Percentiles rank a stretch among this genome's conserved stretches.
phyloP scores from a whole-genome alignment of 2,329 filamentous ascomycete species.

The Penicillium sp. region DNA sequence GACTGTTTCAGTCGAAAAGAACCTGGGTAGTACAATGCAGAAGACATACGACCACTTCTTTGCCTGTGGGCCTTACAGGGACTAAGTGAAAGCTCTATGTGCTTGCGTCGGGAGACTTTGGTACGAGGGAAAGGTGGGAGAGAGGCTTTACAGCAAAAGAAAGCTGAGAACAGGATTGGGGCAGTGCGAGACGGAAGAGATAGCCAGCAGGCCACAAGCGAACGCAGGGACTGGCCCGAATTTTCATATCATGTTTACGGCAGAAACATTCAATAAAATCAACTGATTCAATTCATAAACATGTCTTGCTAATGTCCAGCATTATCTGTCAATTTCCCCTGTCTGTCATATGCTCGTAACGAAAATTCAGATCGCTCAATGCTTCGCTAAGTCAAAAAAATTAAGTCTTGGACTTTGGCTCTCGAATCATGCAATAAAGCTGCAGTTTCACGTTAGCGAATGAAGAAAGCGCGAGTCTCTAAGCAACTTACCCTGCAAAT shows the following conservation, averaged over 20 bases:
- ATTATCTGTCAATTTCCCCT: background rate
- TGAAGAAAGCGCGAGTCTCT: background rate
- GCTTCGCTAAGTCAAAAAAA: background rate
- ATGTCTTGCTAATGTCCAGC: background rate
- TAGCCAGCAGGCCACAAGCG: too few relatives aligned
- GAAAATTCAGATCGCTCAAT: background rate
- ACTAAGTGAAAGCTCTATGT: background rate
- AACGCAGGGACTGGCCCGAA: too few relatives aligned
- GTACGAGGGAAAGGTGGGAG: background rate
- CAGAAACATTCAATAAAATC: too few relatives aligned
- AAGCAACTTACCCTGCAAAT: constrained; percentile 47
- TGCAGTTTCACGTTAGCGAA: constrained; percentile 8
- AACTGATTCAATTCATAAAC: background rate
- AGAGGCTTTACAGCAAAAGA: background rate
- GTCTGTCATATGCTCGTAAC: background rate
- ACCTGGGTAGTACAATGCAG: background rate
- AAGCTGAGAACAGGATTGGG: too few relatives aligned
- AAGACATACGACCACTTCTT: background rate
- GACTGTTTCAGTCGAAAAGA: background rate
- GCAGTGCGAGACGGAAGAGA: too few relatives aligned
- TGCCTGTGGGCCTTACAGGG: background rate
- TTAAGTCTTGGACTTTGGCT: constrained; percentile 14
- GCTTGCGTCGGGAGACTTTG: background rate
- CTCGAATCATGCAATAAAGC: constrained; percentile 27
- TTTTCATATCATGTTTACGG: too few relatives aligned